Percentiles rank a stretch among this genome's conserved stretches.
These are phyloP conservation scores for Nematodospora anomalae DNA, from an alignment of 1,139 yeast genomes.

Conservation along the genomic window DNA sequence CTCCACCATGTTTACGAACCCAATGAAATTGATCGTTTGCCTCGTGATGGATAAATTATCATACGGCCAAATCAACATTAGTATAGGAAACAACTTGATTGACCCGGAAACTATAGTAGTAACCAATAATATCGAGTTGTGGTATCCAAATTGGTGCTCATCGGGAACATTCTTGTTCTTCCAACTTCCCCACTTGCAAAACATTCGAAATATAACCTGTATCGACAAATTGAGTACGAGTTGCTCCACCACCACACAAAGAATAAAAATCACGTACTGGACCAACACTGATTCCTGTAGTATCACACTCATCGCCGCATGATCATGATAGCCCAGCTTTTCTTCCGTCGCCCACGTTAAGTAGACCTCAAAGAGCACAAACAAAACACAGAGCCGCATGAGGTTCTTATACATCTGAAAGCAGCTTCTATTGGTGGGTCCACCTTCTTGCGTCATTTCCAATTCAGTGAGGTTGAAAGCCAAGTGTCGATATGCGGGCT, in stretches of 20 bases:
- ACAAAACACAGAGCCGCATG: conserved; percentile 57
- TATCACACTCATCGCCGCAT: conserved; percentile 20
- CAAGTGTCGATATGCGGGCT: conserved; percentile 87
- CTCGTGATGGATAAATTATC: conserved; percentile 68
- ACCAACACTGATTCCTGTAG: conserved; percentile 45
- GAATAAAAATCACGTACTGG: conserved; percentile 70
- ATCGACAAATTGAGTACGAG: conserved; percentile 51
- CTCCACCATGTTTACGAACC: conserved; percentile 64
- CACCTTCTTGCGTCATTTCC: conserved; percentile 13
- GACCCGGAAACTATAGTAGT: conserved; percentile 76
- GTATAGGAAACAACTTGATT: conserved; percentile 82
- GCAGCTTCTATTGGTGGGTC: conserved; percentile 1
- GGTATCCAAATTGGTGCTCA: conserved; percentile 24
- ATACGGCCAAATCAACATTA: conserved; percentile 96
- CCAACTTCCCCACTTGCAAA: conserved; percentile 31
- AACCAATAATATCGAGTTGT: conserved; percentile 49
- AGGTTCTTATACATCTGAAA: conserved; percentile 24
- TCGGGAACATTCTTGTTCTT: conserved; percentile 18
- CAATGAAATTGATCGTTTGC: conserved; percentile 58
- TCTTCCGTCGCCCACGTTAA: conserved; percentile 92
- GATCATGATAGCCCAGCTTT: conserved; percentile 37
- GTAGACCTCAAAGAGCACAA: conserved; percentile 85
- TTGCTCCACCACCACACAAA: conserved; percentile 63
- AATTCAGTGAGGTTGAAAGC: conserved; percentile 68
- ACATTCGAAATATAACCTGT: conserved; percentile 39